These are phyloP conservation scores for Hypoxylon sp. DNA, from an alignment of 2,329 filamentous ascomycete genomes.

Conservation along the genomic window DNA sequence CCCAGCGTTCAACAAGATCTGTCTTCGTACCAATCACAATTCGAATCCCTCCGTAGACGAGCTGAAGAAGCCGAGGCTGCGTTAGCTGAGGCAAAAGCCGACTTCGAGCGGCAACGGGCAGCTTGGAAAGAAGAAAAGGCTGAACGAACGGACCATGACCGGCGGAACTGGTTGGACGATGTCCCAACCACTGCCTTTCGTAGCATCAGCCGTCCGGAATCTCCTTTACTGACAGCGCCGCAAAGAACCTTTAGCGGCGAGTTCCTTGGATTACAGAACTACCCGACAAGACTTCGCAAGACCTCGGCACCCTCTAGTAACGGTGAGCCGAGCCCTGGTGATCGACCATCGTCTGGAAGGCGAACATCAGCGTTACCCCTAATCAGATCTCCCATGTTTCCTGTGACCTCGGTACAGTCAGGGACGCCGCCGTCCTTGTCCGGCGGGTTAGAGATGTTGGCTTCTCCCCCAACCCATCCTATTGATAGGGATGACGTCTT, in stretches of 20 bases:
- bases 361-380: constrained; percentile 67
- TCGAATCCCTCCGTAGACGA: constrained; percentile 74
- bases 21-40: constrained; percentile 69
- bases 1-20: constrained; percentile 76
- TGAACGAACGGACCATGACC: constrained; percentile 59
- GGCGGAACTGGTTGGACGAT: constrained; percentile 68
- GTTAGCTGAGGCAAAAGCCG: constrained; percentile 67
- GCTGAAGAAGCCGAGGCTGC: constrained; percentile 76
- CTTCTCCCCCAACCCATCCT: constrained; percentile 60
- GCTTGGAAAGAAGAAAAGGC: constrained; percentile 58
- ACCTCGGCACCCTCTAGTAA: constrained; percentile 67
- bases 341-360: constrained; percentile 60
- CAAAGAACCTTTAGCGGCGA: constrained; percentile 69
- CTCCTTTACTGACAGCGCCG: constrained; percentile 66
- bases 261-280: constrained; percentile 63
- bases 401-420: constrained; percentile 56
- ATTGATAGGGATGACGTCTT: constrained; percentile 65
- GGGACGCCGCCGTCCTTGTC: constrained; percentile 61
- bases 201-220: constrained; percentile 67
- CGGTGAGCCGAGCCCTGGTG: constrained; percentile 59
- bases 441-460: constrained; percentile 62
- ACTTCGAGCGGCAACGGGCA: constrained; percentile 66
- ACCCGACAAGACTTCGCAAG: constrained; percentile 61
- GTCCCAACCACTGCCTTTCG: constrained; percentile 60
- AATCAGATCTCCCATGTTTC: constrained; percentile 59